Base-by-base conservation (phyloP, 2,329 filamentous ascomycete genomes). In the Diaporthe destruens region DNA sequence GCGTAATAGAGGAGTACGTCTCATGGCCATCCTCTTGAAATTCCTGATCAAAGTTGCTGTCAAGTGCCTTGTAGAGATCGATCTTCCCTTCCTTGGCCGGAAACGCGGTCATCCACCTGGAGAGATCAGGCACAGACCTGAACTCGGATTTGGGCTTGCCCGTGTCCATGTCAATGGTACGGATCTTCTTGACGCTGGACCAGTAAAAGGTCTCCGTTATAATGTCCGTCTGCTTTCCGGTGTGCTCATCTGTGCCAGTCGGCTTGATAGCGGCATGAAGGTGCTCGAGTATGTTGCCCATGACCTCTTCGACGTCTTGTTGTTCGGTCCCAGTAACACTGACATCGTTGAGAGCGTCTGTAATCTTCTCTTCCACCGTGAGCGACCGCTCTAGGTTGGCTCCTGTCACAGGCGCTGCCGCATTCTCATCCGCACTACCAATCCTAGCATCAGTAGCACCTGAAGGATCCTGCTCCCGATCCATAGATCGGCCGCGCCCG, bases 261-360 rank as follows among this genome's bases (percentile, higher is more conserved):
- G 94, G 89, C 72, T 88, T 91, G 78, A 98, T 95, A 2, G 96
- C 95, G 68, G 94, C 95, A 78, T 96, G 93, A n/a, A 98, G 86
- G 66, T 96, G 93, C 79, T 96, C 95, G 72, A 98, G 90, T 34
- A 98, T 93, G 78, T 96, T 96, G 72, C 94, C 94, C 84, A 98
- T 95, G 57, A 98, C 96, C 82, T 99, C 96, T 16, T 95, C 95
- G 6, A 98, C 96, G 82, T 99, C 96, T 82, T 99, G 95, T 79
- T 99, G 96, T 44, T 94, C 86, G 0, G 87, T 89, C 3, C 87
- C 87, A 12, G 85, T 85, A 42, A 77, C 84, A 75, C 70, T 84
- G 84, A 78, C 83, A 84, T 82, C 84, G 77, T 85, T 86, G 34
- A 85, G 83, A 6, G 82, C 86, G 71, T 78, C 83, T 57, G 80